Conservation (phyloP, 129 eudicot genomes). For the Artemisia argyi region DNA sequence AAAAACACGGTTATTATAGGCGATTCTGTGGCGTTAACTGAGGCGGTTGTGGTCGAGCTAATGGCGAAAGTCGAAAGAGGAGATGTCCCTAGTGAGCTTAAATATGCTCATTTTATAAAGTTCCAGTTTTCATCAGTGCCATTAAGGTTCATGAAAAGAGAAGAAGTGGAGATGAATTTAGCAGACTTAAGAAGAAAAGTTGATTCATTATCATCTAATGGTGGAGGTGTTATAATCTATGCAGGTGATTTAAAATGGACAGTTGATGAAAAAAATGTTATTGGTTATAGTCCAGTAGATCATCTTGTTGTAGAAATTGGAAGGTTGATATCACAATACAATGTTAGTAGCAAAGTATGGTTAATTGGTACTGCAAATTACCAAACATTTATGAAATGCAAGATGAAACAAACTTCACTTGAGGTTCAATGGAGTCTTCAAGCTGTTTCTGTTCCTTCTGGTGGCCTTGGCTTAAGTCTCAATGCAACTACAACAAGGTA, state of each 20-base stretch:
- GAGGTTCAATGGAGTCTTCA: conserved; percentile 83
- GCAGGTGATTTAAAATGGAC: conserved; percentile 88
- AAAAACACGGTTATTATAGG: conserved; percentile 64
- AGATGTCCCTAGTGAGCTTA: conserved; percentile 56
- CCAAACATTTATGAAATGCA: conserved; percentile 78
- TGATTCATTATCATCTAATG: conserved; percentile 49
- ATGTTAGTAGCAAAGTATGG: conserved; percentile 56
- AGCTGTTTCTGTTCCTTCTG: conserved; percentile 81
- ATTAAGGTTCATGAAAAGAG: conserved; percentile 75
- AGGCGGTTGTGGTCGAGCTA: conserved; percentile 51
- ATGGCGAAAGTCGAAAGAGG: conserved; percentile 62
- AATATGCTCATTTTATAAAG: conserved; percentile 54
- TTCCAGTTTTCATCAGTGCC: conserved; percentile 71
- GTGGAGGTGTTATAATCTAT: conserved; percentile 68
- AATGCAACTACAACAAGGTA: conserved; percentile 48
- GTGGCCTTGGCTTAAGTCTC: conserved; percentile 82
- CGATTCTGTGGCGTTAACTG: conserved; percentile 54
- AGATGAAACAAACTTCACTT: conserved; percentile 73
- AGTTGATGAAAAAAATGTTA: conserved; percentile 41
- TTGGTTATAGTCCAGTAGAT: conserved; percentile 66
- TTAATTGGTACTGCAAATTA: conserved; percentile 74
- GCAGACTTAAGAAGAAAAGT: conserved; percentile 70
- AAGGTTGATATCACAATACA: conserved; percentile 56
- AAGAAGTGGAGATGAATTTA: conserved; percentile 77
- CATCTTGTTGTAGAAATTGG: conserved; percentile 76